Evolutionary conservation across 352 stramenopile species (phyloP).

Genomic region (Phytophthora hibernalis): DNA sequence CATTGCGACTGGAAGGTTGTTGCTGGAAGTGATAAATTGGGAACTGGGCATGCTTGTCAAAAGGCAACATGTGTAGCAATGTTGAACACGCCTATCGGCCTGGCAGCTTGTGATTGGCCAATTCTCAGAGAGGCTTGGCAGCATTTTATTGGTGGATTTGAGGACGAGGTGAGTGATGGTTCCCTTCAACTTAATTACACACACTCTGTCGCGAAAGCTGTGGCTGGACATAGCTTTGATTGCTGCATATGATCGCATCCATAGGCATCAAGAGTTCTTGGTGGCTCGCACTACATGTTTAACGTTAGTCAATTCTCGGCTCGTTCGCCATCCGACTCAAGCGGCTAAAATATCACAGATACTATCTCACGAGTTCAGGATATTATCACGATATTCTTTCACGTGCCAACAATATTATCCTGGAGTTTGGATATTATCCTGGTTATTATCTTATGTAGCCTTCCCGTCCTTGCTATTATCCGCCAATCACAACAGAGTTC

Average conservation of each 20-base stretch:
- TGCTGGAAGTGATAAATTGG: slow-evolving; percentile 3
- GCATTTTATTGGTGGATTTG: slow-evolving; percentile 21
- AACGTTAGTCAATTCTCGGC: too few relatives aligned
- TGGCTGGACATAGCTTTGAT: not conserved
- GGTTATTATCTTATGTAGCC: not conserved
- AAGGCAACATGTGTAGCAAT: slow-evolving; percentile 31
- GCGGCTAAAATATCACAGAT: too few relatives aligned
- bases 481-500: not conserved
- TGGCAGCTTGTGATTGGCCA: slow-evolving; percentile 32
- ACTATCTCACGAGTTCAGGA: too few relatives aligned
- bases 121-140: slow-evolving; percentile 23
- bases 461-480: not conserved
- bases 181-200: slow-evolving; percentile 25
- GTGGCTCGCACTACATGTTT: too few relatives aligned
- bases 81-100: slow-evolving; percentile 10
- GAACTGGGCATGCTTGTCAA: slow-evolving; percentile 28
- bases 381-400: too few relatives aligned
- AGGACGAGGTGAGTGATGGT: slow-evolving; percentile 24
- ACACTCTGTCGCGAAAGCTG: slow-evolving; percentile 5
- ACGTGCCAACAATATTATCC: too few relatives aligned
- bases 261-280: too few relatives aligned
- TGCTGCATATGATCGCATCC: too few relatives aligned
- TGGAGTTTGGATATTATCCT: not conserved
- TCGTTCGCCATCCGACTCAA: too few relatives aligned
- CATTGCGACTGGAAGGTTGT: slow-evolving; percentile 13